Percentiles rank a stretch among this genome's conserved stretches.
phyloP scores from a whole-genome alignment of 352 stramenopile species.

The Phytopythium sindhum region DNA sequence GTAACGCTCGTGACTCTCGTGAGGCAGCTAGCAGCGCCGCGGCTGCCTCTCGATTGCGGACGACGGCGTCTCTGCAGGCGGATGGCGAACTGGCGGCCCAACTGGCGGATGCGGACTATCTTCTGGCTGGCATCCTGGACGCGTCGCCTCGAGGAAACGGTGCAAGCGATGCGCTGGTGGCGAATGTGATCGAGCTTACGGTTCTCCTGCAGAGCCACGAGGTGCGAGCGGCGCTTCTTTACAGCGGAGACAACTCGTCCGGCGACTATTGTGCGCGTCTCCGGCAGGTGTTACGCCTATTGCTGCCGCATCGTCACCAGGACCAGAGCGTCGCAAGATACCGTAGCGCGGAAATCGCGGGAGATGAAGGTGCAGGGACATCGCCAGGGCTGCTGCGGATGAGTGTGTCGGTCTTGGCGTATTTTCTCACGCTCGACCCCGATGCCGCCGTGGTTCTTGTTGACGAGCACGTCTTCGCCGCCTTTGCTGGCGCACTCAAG shows the following conservation, averaged over 20 bases:
- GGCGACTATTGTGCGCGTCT: conserved; percentile 18
- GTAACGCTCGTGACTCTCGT: neutral
- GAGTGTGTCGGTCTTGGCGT: conserved; percentile 24
- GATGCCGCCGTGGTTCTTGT: conserved; percentile 31
- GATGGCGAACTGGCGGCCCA: conserved; percentile 45
- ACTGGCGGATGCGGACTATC: conserved; percentile 56
- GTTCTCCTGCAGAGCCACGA: conserved; percentile 27
- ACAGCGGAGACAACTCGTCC: conserved; percentile 11
- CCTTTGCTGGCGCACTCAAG: conserved; percentile 23
- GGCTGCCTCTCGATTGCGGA: conserved; percentile 24
- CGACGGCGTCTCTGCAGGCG: conserved; percentile 56
- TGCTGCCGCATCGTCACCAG: conserved; percentile 3
- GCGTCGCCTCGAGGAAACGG: neutral
- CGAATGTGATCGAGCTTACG: conserved; percentile 38
- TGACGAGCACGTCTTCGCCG: conserved; percentile 28
- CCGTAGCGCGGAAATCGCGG: neutral
- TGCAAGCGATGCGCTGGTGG: conserved; percentile 11
- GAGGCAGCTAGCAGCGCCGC: conserved; percentile 26
- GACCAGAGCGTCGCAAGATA: neutral
- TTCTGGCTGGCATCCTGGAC: conserved; percentile 50
- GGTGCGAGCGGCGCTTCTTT: conserved; percentile 36
- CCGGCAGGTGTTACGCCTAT: conserved; percentile 27
- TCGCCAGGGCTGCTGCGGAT: neutral
- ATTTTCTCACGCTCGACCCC: conserved; percentile 28
- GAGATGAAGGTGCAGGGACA: neutral